Evolutionary conservation across 768 basidiomycete genomes (phyloP), one percentile per base, ranked within the genome.

Genomic region (Leucogyrophana mollusca): DNA sequence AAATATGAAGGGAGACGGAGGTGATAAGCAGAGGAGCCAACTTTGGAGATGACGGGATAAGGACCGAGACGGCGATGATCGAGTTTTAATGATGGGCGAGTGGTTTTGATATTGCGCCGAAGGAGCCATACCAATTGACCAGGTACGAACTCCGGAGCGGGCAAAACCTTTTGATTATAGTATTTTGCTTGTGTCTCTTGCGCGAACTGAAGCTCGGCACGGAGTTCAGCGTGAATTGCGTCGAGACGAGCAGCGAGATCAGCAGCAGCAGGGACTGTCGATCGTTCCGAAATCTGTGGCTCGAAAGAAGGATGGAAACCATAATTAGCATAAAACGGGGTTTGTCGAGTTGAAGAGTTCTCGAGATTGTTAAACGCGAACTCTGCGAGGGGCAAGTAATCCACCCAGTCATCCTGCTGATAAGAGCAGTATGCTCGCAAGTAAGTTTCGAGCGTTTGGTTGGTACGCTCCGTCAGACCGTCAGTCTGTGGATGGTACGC

Each of bases 401-500:
- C 64, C 4, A 62, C 62, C 73, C 72, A 75, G 46, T 75, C 57
- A 43, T 74, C 68, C 46, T 76, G 76, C 20, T 72, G 64, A 34
- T 69, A 70, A 0, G 56, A 64, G 41, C 45, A 54, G 39, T 66
- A 73, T 20, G 59, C 49, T 9, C 61, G 61, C 8, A 78, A 59
- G 45, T 72, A 72, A 0, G 59, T 52, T 41, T 73, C 68, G 9
- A 74, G 55, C 4, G 58, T 63, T 50, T 71, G 64, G 41, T 72
- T 74, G 16, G 56, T 58, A n/a, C 64, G 50, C 53, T 73, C 70
- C 0, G 69, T 70, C 23, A 60, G 64, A 42, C 67, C 62, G 42
- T 76, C 67, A 3, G 71, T 68, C 53, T 76, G 64, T 0, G 73
- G 74, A 38, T 78, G 77, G 47, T 70, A 77, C 0, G 71, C 69